A percentile compares a stretch with the other conserved stretches of the same genome.
Conservation (phyloP, 495 filamentous ascomycete genomes). For the Cairneyella variabilis region DNA sequence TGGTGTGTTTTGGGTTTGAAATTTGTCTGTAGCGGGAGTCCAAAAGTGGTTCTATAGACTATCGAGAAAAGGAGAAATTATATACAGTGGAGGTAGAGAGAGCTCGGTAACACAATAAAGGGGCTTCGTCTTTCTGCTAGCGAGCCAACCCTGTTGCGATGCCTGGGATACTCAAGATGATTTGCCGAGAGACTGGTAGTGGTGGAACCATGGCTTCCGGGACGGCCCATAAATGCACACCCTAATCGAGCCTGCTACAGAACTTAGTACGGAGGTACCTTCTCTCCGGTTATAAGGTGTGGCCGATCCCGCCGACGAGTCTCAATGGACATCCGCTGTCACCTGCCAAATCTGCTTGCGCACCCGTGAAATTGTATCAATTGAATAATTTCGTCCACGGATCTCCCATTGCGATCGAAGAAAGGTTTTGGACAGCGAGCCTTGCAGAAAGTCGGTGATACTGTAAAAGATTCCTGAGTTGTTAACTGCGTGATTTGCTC, state of each 20-base stretch:
- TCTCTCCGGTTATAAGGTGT: neutral
- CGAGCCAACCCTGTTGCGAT: neutral
- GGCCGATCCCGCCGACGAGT: neutral
- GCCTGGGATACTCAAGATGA: neutral
- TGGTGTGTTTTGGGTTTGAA: no score
- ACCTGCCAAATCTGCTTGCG: neutral
- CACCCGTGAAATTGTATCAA: neutral
- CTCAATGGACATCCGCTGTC: neutral
- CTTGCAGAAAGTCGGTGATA: constrained; percentile 7
- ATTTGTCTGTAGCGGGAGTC: no score
- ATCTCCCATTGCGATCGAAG: neutral
- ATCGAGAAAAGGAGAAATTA: no score
- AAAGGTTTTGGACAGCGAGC: neutral
- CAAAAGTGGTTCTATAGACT: no score
- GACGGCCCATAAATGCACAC: no score
- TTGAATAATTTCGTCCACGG: neutral
- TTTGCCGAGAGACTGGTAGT: neutral
- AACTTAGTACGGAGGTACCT: neutral
- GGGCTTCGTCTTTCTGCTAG: neutral
- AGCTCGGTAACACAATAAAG: neutral
- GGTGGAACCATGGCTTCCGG: neutral
- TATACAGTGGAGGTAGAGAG: no score
- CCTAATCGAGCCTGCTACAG: neutral
- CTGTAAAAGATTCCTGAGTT: neutral
- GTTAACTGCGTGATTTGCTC: neutral